These are phyloP conservation scores for Plantago elongata DNA, from an alignment of 257 asterid genomes.

Conservation along the genomic window DNA sequence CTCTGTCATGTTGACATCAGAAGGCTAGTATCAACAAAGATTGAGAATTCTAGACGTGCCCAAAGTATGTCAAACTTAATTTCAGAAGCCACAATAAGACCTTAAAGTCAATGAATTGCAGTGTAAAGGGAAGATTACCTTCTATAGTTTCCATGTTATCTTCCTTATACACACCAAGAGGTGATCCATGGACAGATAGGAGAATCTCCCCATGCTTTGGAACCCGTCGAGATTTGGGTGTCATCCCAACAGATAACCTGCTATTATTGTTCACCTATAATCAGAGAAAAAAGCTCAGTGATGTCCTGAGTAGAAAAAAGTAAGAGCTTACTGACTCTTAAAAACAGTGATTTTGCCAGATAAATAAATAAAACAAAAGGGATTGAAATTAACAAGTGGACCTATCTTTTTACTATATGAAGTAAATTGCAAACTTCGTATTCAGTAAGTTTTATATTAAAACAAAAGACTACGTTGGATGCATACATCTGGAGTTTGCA, in stretches of 20 bases:
- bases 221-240: conserved; percentile 69
- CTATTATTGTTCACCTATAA: conserved; percentile 51
- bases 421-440: not conserved
- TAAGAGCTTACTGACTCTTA: no score
- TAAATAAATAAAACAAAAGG: no score
- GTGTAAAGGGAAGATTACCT: conserved; percentile 37
- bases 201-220: conserved; percentile 89
- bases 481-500: conserved; percentile 81
- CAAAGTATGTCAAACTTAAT: not conserved
- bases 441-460: not conserved
- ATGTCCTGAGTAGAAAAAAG: no score
- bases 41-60: not conserved
- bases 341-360: no score
- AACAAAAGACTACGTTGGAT: not conserved
- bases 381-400: no score
- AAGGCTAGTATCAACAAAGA: no score
- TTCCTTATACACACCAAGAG: conserved; percentile 84
- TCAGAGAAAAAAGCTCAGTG: no score
- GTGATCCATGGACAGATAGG: conserved; percentile 87
- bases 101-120: not conserved
- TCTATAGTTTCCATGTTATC: conserved; percentile 91
- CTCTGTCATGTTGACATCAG: not conserved
- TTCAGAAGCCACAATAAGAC: not conserved
- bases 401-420: not conserved
- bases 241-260: conserved; percentile 69